These are phyloP conservation scores for Amniculicola lignicola DNA, from an alignment of 495 filamentous ascomycete genomes.

Conservation along the genomic window DNA sequence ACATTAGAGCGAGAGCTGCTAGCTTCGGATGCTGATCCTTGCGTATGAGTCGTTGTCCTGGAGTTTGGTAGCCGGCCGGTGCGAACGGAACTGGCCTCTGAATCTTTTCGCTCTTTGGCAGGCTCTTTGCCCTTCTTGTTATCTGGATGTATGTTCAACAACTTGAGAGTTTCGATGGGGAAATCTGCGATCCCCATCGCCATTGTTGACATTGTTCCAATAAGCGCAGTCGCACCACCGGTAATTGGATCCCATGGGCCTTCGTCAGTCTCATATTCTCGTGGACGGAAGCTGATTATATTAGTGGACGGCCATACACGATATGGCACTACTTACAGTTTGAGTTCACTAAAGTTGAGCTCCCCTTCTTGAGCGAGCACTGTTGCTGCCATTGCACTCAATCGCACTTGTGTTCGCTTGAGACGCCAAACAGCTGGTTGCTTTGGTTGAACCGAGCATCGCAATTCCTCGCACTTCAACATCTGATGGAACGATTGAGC, in stretches of 20 bases:
- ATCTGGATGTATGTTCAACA: slow-evolving; percentile 51
- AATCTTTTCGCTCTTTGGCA: neutral
- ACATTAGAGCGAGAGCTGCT: too few relatives aligned
- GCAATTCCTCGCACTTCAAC: slow-evolving; percentile 41
- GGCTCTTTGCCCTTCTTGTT: slow-evolving; percentile 27
- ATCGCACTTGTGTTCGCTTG: slow-evolving; percentile 38
- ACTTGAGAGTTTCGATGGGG: slow-evolving; percentile 62
- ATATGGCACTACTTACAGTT: slow-evolving; percentile 33
- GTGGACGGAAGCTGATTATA: slow-evolving; percentile 34
- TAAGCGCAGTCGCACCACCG: slow-evolving; percentile 61
- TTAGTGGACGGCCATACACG: neutral
- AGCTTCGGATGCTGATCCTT: slow-evolving; percentile 8
- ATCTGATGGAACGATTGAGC: slow-evolving; percentile 45
- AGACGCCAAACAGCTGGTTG: slow-evolving; percentile 43
- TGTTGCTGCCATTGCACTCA: slow-evolving; percentile 44
- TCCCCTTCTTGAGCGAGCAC: slow-evolving; percentile 41
- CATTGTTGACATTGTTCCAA: slow-evolving; percentile 71
- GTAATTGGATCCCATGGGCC: slow-evolving; percentile 46
- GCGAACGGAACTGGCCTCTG: slow-evolving; percentile 6
- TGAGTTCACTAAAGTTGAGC: slow-evolving; percentile 42
- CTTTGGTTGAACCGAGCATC: slow-evolving; percentile 39
- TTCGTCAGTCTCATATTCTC: slow-evolving; percentile 46
- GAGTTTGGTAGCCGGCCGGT: slow-evolving; percentile 11
- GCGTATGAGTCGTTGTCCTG: neutral
- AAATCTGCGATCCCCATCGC: slow-evolving; percentile 81